A percentile compares a stretch with the other conserved stretches of the same genome.
These are phyloP conservation scores for Hondaea fermentalgiana DNA, from an alignment of 108 stramenopile species.

Conservation along the genomic window DNA sequence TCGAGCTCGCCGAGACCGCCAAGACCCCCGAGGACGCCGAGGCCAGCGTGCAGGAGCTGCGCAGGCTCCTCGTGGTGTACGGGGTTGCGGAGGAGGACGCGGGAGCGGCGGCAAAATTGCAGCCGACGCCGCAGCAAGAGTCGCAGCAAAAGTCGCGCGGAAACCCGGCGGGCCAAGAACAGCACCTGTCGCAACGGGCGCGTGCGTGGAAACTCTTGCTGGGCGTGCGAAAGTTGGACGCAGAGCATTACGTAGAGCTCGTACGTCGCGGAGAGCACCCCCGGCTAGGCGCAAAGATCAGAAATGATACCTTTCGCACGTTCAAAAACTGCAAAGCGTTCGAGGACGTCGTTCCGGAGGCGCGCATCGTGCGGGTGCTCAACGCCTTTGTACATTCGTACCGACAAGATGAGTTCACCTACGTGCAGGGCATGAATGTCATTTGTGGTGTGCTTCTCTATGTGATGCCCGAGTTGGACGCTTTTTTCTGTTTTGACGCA, in stretches of 20 bases:
- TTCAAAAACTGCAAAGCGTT: constrained; percentile 10
- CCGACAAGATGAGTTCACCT: not conserved
- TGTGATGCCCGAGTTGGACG: not conserved
- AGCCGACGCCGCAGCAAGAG: not conserved
- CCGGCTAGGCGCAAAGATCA: not conserved
- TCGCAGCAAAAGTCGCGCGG: not conserved
- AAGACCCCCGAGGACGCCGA: no score
- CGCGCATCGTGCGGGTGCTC: not conserved
- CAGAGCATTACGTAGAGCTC: not conserved
- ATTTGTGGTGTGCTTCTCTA: not conserved
- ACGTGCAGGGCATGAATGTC: constrained; percentile 14
- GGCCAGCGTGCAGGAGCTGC: no score
- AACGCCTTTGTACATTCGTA: not conserved
- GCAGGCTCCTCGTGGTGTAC: no score
- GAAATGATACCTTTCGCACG: constrained; percentile 2
- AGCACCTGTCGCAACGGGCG: not conserved
- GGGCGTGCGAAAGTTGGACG: not conserved
- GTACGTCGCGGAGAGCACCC: not conserved
- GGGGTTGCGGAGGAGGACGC: not conserved
- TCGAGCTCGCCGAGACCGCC: no score
- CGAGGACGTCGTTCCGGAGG: not conserved
- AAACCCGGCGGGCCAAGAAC: not conserved
- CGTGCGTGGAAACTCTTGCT: not conserved
- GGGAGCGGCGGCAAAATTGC: not conserved
- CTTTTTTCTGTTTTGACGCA: not conserved